Evolutionary conservation across 495 filamentous ascomycete genomes (phyloP), one percentile per base, ranked within the genome.

Genomic region (Penicillium canescens): DNA sequence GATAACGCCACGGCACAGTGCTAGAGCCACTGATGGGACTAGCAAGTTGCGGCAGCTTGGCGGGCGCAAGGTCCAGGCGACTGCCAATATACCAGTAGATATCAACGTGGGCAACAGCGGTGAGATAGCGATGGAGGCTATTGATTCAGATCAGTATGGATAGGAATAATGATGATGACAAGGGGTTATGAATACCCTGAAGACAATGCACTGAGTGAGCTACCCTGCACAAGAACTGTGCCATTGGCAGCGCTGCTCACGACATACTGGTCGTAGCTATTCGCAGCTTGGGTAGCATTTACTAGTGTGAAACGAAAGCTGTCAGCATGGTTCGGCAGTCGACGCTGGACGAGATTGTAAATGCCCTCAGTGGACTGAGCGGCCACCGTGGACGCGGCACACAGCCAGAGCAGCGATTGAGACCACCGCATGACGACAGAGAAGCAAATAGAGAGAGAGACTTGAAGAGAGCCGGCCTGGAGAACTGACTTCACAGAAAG

Each of bases 1-100:
- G 73, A 58, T 82, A 82, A 41, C 78, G 56, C 69, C 76, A 80
- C 13, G 75, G 79, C 6, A 82, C 79, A 18, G 77, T 67, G 41
- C 65, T 68, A 4, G 62, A 60, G 12, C 65, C 57, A 1, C 36
- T 1, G 2, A 68, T 54, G 20, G 65, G 59, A 1, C 34, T 23
- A 6, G 38, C 4, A 2, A 68, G 35, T 10, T 4, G 52, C 26
- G 62, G 65, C 3, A 68, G 47, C 4, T 47, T 21, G 10, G 50
- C 35, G 7, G 65, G 57, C 4, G 60, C 62, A 3, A 52, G 23
- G 21, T 63, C 46, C 34, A 68, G 48, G 3, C 50, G 65, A 37
- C 57, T 68, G 3, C 65, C 62, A 44, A 68, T 71, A 46, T 63
- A 80, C 79, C 79, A 82, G 56, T 73, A 80, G 24, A 81, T 77